Evolutionary conservation across 352 stramenopile species (phyloP).

Genomic region (Phytophthora meadii): DNA sequence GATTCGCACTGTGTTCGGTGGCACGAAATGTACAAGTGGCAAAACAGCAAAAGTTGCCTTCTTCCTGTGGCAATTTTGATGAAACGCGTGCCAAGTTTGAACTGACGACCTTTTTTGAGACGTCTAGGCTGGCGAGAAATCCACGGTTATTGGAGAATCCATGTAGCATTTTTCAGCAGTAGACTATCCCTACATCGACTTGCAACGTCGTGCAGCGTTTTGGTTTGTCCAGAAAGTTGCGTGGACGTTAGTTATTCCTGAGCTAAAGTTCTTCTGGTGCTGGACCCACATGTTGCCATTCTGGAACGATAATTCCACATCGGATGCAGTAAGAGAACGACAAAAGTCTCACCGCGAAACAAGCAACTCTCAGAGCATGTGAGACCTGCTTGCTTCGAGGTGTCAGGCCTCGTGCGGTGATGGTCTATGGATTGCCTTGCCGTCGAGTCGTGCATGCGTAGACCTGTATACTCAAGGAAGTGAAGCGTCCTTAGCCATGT

Average conservation of each 20-base stretch:
- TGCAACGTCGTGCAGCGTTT: not conserved
- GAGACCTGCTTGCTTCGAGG: not conserved
- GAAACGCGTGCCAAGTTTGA: not conserved
- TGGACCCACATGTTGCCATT: not conserved
- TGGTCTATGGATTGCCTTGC: not conserved
- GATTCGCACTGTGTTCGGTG: not conserved
- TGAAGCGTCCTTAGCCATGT: constrained; percentile 2
- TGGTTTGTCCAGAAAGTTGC: not conserved
- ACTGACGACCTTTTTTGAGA: not conserved
- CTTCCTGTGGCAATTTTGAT: not conserved
- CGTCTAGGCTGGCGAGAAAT: no score
- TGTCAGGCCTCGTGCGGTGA: not conserved
- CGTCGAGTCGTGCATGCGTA: not conserved
- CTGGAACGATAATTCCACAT: constrained; percentile 1
- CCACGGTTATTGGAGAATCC: not conserved
- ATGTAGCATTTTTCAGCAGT: not conserved
- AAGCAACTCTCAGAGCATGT: not conserved
- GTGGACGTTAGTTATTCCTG: not conserved
- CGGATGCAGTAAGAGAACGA: no score
- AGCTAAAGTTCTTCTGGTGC: constrained; percentile 1
- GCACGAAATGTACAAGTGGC: not conserved
- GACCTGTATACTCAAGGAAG: constrained; percentile 10
- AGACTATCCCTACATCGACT: not conserved
- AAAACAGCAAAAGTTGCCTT: no score
- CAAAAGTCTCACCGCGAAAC: not conserved